Evolutionary conservation across 331 rosid genomes (phyloP).

Genomic region (Pyrus hybrid): DNA sequence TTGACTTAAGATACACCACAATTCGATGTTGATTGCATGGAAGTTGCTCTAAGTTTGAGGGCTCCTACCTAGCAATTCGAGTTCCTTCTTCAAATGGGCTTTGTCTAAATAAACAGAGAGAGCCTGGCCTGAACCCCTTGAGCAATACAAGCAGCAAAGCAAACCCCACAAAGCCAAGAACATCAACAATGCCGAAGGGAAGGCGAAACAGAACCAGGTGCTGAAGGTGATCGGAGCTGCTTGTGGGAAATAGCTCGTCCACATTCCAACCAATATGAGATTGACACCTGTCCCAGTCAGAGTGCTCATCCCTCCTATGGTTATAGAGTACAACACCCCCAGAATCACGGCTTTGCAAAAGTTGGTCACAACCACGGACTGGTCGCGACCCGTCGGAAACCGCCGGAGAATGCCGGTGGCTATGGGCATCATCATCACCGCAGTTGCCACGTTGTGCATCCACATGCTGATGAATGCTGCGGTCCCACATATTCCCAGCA

Average conservation of each 20-base stretch:
- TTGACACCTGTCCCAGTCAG: constrained; percentile 89
- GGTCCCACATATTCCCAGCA: constrained; percentile 61
- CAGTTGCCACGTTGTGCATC: constrained; percentile 80
- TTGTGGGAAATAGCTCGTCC: constrained; percentile 56
- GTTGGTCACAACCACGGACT: constrained; percentile 35
- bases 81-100: constrained; percentile 62
- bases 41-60: too few relatives aligned
- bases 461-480: constrained; percentile 87
- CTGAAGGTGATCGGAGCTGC: constrained; percentile 61
- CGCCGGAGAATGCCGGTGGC: constrained; percentile 65
- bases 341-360: constrained; percentile 74
- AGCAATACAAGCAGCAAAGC: constrained; percentile 52
- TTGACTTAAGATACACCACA: too few relatives aligned
- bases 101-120: constrained; percentile 54
- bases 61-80: constrained; percentile 54
- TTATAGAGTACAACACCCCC: constrained; percentile 48
- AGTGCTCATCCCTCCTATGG: constrained; percentile 73
- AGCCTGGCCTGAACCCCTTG: constrained; percentile 34
- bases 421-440: constrained; percentile 89
- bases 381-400: constrained; percentile 33
- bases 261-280: constrained; percentile 72
- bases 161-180: constrained; percentile 44
- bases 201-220: constrained; percentile 61
- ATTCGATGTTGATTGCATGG: too few relatives aligned
- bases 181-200: constrained; percentile 51